Evolutionary conservation across 805 yeast species (phyloP), one percentile per base, ranked within the genome.

Genomic region (Candida mattraensis): DNA sequence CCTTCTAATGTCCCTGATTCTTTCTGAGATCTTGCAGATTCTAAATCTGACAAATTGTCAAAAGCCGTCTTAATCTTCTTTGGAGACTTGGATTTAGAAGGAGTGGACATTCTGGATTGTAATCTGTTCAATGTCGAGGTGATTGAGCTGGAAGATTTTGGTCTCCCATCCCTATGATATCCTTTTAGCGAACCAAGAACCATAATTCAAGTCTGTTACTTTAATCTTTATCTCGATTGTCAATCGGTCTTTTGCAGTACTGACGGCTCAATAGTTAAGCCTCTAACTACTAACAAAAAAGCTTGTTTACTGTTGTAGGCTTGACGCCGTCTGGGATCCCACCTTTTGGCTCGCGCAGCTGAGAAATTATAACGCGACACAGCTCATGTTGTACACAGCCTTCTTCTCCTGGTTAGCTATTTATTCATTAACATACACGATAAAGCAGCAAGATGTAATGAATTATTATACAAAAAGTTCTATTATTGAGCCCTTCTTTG

Each of bases 11-110:
- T 21, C 2, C 8, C n/a, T n/a, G 21, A 7, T 13, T 25, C 17
- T 8, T n/a, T 24, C 10, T 10, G 18, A 6, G 24, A 22, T 20
- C 21, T 26, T 6, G 37, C 43, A 11, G 28, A 31, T 13, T 34
- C 46, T 1, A 33, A 15, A 4, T 34, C 45, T 12, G 43, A 26
- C 23, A 46, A 21, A 18, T 39, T 32, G 30, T 47, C 51, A 35
- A 47, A 47, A 5, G 51, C 51, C 1, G 51, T 47, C 18, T 36
- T 39, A 11, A 47, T 47, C 28, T 47, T 47, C 19, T 42, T 40
- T 9, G 51, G 51, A 7, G 48, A 43, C 20, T 37, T 44, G 9
- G 51, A 47, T 22, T 30, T 43, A 14, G 44, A 33, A 11, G 51
- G 45, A n/a, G 43, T 29, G 8, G 47, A 26, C 24, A 47, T 33